Evolutionary conservation across 2,329 filamentous ascomycete genomes (phyloP).

Genomic region (Penicillium sp.): DNA sequence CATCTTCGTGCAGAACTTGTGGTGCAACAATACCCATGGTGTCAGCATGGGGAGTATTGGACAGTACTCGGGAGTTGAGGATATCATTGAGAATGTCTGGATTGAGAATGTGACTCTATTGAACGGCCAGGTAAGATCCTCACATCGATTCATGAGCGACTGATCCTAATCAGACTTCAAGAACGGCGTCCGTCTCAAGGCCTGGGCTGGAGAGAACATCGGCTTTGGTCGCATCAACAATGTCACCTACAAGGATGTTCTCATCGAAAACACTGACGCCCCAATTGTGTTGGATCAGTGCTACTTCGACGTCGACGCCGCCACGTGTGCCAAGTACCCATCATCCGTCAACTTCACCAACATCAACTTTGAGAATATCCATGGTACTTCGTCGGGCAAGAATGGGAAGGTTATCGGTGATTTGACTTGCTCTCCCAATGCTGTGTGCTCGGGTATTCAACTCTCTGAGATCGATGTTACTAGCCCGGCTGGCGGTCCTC

Average conservation of each 20-base stretch:
- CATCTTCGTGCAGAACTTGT: conserved; percentile 58
- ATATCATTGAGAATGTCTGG: conserved; percentile 56
- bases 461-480: conserved; percentile 56
- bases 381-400: conserved; percentile 56
- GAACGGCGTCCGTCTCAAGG: conserved; percentile 60
- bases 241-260: conserved; percentile 62
- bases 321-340: conserved; percentile 54
- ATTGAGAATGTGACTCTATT: conserved; percentile 61
- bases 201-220: conserved; percentile 57
- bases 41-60: conserved; percentile 60
- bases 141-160: neutral
- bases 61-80: conserved; percentile 55
- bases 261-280: conserved; percentile 58
- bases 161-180: conserved; percentile 33
- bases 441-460: conserved; percentile 56
- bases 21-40: conserved; percentile 60
- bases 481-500: conserved; percentile 47
- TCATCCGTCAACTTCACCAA: conserved; percentile 60
- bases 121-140: conserved; percentile 41
- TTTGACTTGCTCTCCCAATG: conserved; percentile 56
- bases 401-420: conserved; percentile 55
- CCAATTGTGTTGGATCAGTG: conserved; percentile 61
- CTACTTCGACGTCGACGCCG: conserved; percentile 58
- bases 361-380: conserved; percentile 59
- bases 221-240: conserved; percentile 63